These are phyloP conservation scores for Myxozyma mucilagina DNA, from an alignment of 805 yeast genomes.

Conservation along the genomic window DNA sequence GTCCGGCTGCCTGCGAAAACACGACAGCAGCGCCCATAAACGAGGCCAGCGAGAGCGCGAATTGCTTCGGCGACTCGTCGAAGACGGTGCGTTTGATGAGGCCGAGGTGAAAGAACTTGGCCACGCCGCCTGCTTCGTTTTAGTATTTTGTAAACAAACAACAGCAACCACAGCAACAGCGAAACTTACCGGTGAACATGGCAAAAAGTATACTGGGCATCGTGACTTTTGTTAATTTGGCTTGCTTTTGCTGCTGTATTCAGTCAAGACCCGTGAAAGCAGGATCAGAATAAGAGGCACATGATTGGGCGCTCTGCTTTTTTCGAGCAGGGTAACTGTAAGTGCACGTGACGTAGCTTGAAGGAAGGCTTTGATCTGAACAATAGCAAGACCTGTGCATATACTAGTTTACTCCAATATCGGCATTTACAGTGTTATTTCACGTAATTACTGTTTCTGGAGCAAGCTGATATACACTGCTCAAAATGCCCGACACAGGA, in stretches of 20 bases:
- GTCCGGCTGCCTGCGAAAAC: conserved; percentile 38
- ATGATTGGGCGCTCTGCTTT: neutral
- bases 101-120: conserved; percentile 41
- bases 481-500: conserved; percentile 13
- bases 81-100: conserved; percentile 39
- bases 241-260: neutral
- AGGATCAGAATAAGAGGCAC: neutral
- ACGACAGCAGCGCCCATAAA: conserved; percentile 39
- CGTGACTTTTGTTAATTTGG: neutral
- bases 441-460: neutral
- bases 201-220: too few relatives aligned
- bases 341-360: neutral
- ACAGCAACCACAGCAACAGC: neutral
- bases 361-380: neutral
- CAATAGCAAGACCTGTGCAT: neutral
- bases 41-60: neutral
- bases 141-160: neutral
- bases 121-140: conserved; percentile 38
- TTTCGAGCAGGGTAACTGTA: neutral
- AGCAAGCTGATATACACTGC: neutral
- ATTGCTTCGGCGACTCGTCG: conserved; percentile 14
- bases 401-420: neutral
- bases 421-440: neutral
- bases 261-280: neutral
- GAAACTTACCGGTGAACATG: too few relatives aligned